Evolutionary conservation across 2,329 filamentous ascomycete genomes (phyloP), one percentile per base, ranked within the genome.

Genomic region (Aspergillus sp.): DNA sequence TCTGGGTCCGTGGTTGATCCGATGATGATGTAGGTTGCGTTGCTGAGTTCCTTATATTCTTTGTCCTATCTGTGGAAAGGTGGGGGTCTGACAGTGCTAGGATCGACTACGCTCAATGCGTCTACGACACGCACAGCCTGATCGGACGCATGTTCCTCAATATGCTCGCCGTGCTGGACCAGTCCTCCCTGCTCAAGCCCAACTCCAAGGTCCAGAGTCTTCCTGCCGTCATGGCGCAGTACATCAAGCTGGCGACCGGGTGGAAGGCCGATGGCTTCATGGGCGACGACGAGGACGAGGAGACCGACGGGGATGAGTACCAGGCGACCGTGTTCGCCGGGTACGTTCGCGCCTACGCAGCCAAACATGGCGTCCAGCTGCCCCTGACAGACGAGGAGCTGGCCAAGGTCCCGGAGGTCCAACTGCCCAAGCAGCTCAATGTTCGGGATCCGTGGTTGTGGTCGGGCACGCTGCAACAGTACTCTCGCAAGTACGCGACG

Each of bases 101-200:
- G 42, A 36, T 58, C 21, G 56, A 59, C 0, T 54, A 61, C 31
- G 49, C 36, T 4, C 48, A 52, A 14, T 14, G 20, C 1, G 47
- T 57, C 4, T 4, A 49, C 1, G 36, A 23, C n/a, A 32, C 49
- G 1, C 38, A 17, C 17, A 32, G 31, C 14, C 23, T 57, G n/a
- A 10, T 54, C 16, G 23, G 40, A 3, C 47, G 44, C 16, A 64
- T 61, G 63, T 73, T 78, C 59, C 61, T 78, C n/a, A 50, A 66
- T 20, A 73, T 70, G 64, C 68, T 78, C 9, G 69, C 70, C 4
- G 62, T 55, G 14, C 66, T 77, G 17, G 71, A 76, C 46, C 53
- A 55, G 19, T 52, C 66, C 11, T 54, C 54, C 4, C 61, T 72
- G 10, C 62, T 78, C 3, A 59, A 62, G 5, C 55, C 66, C 9